Conservation (phyloP, 1,284 basidiomycete genomes). For the Rhodotorula mucilaginosa region DNA sequence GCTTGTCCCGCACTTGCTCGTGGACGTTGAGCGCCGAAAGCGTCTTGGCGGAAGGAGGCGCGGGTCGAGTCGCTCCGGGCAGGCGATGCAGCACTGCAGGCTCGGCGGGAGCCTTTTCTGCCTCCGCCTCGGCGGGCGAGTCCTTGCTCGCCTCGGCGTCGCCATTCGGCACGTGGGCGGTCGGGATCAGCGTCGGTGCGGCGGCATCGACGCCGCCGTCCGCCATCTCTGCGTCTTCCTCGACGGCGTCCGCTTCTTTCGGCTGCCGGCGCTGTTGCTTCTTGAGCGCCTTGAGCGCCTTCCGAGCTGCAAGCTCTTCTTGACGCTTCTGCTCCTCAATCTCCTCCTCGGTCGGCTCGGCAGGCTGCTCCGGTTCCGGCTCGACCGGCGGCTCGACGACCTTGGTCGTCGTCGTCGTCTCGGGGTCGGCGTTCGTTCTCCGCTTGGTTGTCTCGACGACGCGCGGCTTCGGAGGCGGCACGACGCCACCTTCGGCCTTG, state of each 20-base stretch:
- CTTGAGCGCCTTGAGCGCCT: constrained; percentile 36
- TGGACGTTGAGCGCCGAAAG: constrained; percentile 76
- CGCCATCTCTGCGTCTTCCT: not conserved
- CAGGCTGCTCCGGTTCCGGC: constrained; percentile 19
- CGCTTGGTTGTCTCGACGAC: constrained; percentile 18
- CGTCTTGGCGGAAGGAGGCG: constrained; percentile 65
- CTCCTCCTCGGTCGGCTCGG: constrained; percentile 36
- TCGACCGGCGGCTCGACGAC: constrained; percentile 14
- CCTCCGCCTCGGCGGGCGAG: not conserved
- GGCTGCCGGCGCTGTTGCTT: constrained; percentile 24
- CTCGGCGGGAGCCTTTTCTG: constrained; percentile 4
- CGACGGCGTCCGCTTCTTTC: not conserved
- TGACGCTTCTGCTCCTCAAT: constrained; percentile 34
- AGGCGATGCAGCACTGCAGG: constrained; percentile 52
- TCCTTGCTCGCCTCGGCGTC: constrained; percentile 1
- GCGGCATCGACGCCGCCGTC: not conserved
- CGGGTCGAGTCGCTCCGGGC: constrained; percentile 66
- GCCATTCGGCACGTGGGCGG: constrained; percentile 1
- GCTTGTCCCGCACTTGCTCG: constrained; percentile 67
- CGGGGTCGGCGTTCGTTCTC: not conserved
- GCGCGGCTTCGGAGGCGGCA: constrained; percentile 18
- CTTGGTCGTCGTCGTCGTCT: not conserved
- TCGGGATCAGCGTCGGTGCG: constrained; percentile 15
- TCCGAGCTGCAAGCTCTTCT: constrained; percentile 28
- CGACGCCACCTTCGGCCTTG: constrained; percentile 51